Base-by-base conservation (phyloP, 345 rosid genomes). In the Corchorus olitorius region DNA sequence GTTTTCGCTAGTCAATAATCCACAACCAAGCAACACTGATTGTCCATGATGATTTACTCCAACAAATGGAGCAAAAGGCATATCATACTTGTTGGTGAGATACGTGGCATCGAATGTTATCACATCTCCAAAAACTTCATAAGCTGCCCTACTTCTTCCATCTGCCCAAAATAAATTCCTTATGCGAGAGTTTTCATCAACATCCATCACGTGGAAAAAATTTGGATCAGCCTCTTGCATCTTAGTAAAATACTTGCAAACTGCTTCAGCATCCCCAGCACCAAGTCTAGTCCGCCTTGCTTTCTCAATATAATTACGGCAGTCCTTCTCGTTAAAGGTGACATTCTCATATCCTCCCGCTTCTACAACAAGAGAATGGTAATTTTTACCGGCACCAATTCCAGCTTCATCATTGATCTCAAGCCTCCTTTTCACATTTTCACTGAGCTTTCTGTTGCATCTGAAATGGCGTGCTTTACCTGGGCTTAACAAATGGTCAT, bases 1-100 rank as follows among this genome's bases (percentile, higher is more conserved):
- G 15, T 70, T 27, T 10, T 70, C 27, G 33, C 10, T 53, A 27
- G 48, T 50, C 4, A 58, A 37, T 35, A 73, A 73, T 9, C 37
- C 66, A 5, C 43, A 59, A n/a, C 55, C 53, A 39, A 73, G 8
- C 20, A 56, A 22, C 1, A 11, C 45, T 0, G 41, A 56, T 1
- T 58, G 39, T 4, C 76, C 66, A 73, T 59, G 76, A 59, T 20
- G 66, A 19, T 59, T 59, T 2, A 72, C 50, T 6, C 75, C 75
- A 11, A 54, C 49, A 72, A 55, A 37, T 15, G 60, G 12, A 19
- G 46, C 61, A 34, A 70, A 70, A 1, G 60, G 46, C 60, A 70
- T 50, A 9, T 69, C 39, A 70, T 22, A 54, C 19, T 34, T 54
- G 7, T 48, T 70, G 7, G 73, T 70, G 7, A 49, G 50, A 8